phyloP scores from a whole-genome alignment of 176 grass and related monocot genomes.

The Bolboschoenus planiculmis region DNA sequence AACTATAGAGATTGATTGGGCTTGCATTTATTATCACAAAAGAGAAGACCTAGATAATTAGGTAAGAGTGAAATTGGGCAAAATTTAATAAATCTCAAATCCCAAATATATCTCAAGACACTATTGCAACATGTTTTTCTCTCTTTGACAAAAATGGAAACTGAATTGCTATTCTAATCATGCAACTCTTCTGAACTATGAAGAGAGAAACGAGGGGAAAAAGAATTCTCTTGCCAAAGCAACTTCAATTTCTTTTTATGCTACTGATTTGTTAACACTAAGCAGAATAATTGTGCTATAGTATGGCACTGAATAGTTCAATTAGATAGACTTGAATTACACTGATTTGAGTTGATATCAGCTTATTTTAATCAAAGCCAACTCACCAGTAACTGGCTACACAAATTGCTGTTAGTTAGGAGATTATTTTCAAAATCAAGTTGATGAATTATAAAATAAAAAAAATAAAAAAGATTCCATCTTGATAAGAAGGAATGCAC shows the following conservation, averaged over 20 bases:
- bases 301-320: too few species aligned
- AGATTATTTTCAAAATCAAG: neutral
- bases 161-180: neutral
- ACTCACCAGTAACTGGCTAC: neutral
- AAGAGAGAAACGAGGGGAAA: neutral
- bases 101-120: neutral
- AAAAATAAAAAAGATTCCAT: too few species aligned
- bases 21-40: neutral
- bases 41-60: neutral
- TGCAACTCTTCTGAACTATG: neutral
- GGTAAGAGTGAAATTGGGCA: neutral
- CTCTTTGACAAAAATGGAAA: neutral
- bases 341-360: neutral
- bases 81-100: neutral
- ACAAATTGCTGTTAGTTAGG: neutral
- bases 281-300: neutral
- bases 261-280: neutral
- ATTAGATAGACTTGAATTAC: neutral
- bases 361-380: neutral
- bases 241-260: neutral
- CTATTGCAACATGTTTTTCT: neutral
- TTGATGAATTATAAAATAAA: too few species aligned
- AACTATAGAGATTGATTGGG: neutral
- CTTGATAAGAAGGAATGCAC: too few species aligned
- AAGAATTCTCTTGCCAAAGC: neutral